These are phyloP conservation scores for Globisporangium spinosum DNA, from an alignment of 352 stramenopile species.

Conservation along the genomic window DNA sequence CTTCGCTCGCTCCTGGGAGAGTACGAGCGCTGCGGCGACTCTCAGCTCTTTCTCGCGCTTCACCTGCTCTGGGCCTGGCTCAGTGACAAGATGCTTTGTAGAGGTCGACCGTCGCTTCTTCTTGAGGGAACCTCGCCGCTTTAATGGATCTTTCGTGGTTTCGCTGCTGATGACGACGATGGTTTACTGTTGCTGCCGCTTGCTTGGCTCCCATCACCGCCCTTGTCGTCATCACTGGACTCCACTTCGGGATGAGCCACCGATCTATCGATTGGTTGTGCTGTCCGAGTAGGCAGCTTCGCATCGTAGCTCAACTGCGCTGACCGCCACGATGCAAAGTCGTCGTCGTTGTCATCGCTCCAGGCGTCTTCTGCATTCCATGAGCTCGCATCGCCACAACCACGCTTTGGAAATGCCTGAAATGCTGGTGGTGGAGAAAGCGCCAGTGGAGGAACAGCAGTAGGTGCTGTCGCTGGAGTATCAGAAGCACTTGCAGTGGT, in stretches of 20 bases:
- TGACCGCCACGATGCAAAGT: constrained; percentile 16
- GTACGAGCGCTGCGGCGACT: constrained; percentile 27
- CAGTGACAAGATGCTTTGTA: not conserved
- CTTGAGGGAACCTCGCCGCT: constrained; percentile 9
- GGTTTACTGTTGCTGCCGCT: not conserved
- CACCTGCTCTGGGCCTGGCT: constrained; percentile 16
- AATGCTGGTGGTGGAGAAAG: constrained; percentile 7
- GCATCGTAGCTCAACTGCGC: not conserved
- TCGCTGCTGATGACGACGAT: not conserved
- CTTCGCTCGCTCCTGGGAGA: constrained; percentile 37
- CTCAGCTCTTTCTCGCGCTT: constrained; percentile 30
- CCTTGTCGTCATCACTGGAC: constrained; percentile 5
- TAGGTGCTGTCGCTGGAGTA: not conserved
- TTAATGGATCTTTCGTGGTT: not conserved
- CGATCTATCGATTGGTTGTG: not conserved
- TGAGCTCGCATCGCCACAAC: not conserved
- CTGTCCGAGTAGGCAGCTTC: not conserved
- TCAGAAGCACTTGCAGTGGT: too few species aligned
- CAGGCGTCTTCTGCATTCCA: constrained; percentile 1
- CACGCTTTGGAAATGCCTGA: not conserved
- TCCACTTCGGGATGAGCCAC: not conserved
- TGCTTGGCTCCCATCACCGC: not conserved
- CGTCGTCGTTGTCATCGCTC: constrained; percentile 7
- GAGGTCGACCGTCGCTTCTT: constrained; percentile 1
- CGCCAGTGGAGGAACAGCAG: not conserved